These are phyloP conservation scores for Fusarium denticulatum DNA, from an alignment of 2,329 filamentous ascomycete genomes.

Conservation along the genomic window DNA sequence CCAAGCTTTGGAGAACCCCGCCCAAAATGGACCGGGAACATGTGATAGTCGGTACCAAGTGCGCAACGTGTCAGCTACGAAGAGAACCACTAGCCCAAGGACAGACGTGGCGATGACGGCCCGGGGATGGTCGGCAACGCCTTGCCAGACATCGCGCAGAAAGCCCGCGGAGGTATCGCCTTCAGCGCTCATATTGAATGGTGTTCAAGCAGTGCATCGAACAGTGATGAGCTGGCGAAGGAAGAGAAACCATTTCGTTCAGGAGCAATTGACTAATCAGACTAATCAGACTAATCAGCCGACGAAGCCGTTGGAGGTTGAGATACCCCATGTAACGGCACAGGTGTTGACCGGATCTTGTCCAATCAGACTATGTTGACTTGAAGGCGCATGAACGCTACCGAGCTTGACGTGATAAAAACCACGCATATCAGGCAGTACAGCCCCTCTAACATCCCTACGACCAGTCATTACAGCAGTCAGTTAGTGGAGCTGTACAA, in stretches of 20 bases:
- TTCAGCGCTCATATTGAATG: not conserved
- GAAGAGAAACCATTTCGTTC: not conserved
- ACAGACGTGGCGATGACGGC: not conserved
- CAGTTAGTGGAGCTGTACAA: rapidly evolving
- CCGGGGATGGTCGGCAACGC: not conserved
- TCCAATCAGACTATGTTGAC: not conserved
- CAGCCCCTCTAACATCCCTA: not conserved
- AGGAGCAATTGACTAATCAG: not conserved
- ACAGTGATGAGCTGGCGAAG: not conserved
- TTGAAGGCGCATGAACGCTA: not conserved
- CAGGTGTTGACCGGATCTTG: not conserved
- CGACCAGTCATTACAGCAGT: too few relatives aligned
- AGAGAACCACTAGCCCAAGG: not conserved
- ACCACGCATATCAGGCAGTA: not conserved
- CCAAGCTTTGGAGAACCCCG: slow-evolving; percentile 48
- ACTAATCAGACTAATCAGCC: not conserved
- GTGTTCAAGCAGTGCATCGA: not conserved
- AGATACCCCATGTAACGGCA: not conserved
- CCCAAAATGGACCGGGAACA: slow-evolving; percentile 48
- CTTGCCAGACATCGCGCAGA: not conserved
- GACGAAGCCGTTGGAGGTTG: not conserved
- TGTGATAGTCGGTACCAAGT: slow-evolving; percentile 48
- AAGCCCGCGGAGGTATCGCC: not conserved
- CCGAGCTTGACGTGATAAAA: not conserved
- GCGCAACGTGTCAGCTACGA: slow-evolving; percentile 23